Evolutionary conservation across 148 eudicot species (phyloP).

Genomic region (Silene latifolia): DNA sequence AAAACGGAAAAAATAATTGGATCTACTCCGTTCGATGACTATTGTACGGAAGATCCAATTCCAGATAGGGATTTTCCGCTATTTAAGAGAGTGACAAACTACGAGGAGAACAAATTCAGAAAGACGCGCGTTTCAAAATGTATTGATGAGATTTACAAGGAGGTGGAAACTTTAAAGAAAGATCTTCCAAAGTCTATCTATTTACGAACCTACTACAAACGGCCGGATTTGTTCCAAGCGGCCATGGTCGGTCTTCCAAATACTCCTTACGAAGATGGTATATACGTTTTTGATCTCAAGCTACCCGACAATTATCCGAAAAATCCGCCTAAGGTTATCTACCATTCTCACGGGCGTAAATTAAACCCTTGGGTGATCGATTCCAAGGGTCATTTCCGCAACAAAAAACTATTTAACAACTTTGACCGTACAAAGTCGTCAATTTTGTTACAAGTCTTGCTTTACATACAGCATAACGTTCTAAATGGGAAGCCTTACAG

Average conservation of each 20-base stretch:
- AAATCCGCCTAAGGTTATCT: background rate
- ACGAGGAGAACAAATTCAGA: background rate
- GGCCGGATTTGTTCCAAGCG: conserved; percentile 10
- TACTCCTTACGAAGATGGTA: conserved; percentile 14
- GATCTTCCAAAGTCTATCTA: conserved; percentile 14
- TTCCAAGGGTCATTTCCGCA: background rate
- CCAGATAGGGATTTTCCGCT: background rate
- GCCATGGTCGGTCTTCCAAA: conserved; percentile 1
- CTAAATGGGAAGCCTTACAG: background rate
- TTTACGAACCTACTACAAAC: background rate
- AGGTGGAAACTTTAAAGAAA: background rate
- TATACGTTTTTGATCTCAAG: background rate
- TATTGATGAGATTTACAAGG: background rate
- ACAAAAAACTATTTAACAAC: background rate
- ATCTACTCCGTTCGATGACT: background rate
- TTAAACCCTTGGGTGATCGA: background rate
- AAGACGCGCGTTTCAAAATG: background rate
- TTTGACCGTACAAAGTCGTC: background rate
- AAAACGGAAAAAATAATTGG: background rate
- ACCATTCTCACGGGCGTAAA: background rate
- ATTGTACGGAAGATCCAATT: background rate
- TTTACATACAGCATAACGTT: conserved; percentile 3
- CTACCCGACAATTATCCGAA: background rate
- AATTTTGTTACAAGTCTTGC: background rate
- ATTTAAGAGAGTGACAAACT: background rate